Conservation (phyloP, 1,284 basidiomycete genomes). For the Apiotrichum sp. region DNA sequence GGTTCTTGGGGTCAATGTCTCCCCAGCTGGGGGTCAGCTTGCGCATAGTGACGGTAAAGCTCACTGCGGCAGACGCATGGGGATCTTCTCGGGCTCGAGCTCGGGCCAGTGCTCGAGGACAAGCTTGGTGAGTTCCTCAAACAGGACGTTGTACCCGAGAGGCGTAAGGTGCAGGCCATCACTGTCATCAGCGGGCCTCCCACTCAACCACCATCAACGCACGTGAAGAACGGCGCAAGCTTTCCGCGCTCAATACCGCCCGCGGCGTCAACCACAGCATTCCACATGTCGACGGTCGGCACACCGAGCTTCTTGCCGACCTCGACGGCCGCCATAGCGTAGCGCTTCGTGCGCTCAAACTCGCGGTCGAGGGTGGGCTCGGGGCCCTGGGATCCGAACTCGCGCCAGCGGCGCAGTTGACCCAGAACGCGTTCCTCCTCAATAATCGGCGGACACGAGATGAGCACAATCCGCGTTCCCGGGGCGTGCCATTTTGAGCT, state of each 20-base stretch:
- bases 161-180: constrained; percentile 74
- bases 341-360: constrained; percentile 58
- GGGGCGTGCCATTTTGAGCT: constrained; percentile 64
- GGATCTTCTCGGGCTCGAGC: constrained; percentile 50
- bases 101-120: constrained; percentile 61
- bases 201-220: constrained; percentile 3
- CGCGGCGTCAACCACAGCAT: constrained; percentile 59
- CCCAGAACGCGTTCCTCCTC: constrained; percentile 46
- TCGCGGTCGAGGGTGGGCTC: constrained; percentile 52
- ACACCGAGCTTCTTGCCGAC: constrained; percentile 56
- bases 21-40: constrained; percentile 17
- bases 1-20: constrained; percentile 22
- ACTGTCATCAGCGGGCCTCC: constrained; percentile 9
- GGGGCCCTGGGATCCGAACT: constrained; percentile 29
- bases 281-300: constrained; percentile 65
- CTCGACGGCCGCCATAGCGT: constrained; percentile 63
- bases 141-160: constrained; percentile 67
- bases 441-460: constrained; percentile 78
- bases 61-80: constrained; percentile 37
- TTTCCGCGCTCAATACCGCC: constrained; percentile 52
- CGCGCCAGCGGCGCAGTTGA: constrained; percentile 43
- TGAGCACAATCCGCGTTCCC: constrained; percentile 66
- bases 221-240: constrained; percentile 47
- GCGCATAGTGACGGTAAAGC: constrained; percentile 2
- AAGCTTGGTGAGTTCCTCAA: constrained; percentile 56